Evolutionary conservation across 2,329 filamentous ascomycete genomes (phyloP), one percentile per base, ranked within the genome.

Genomic region (Penicillium sp.): DNA sequence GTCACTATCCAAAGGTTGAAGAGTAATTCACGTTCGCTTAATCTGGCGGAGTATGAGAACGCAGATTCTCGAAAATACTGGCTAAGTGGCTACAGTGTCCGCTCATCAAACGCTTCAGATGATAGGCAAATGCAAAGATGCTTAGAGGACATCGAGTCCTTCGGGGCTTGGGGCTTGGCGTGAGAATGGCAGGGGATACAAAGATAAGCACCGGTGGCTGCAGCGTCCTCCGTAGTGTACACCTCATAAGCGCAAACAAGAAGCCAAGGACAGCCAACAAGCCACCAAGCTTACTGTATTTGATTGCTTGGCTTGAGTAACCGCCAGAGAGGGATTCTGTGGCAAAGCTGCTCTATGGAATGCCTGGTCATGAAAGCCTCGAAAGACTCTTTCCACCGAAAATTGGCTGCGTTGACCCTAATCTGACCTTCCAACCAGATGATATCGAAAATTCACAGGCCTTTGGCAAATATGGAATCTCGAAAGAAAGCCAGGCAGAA

Each of bases 141-240:
- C n/a, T 37, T 10, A 19, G 44, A 47, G 44, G 12, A 24, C 8
- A 8, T 47, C 13, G n/a, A 19, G 35, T 19, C 35, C 17, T 49
- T 33, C n/a, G 44, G 26, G 35, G 22, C 44, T 57, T 22, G 44
- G 26, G 35, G 22, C 44, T 57, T 22, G 30, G 44, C 33, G 40
- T 15, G 17, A 13, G 12, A 17, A 19, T 26, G n/a, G 9, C 9
- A 44, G 22, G 42, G 55, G 42, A 50, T 28, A 40, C 28, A 47
- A 30, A n/a, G 15, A 44, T 40, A 47, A 35, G 40, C 51, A 47
- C 26, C 51, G 6, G 15, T 55, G 22, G 30, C 24, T 24, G 12
- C 51, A 51, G 17, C 33, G 42, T 44, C 26, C 45, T 30, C 24
- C 45, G 24, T 49, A n/a, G 45, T 28, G 45, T n/a, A 9, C 15